phyloP scores from a whole-genome alignment of 2,329 filamentous ascomycete genomes.

The Microcyclospora pomicola region DNA sequence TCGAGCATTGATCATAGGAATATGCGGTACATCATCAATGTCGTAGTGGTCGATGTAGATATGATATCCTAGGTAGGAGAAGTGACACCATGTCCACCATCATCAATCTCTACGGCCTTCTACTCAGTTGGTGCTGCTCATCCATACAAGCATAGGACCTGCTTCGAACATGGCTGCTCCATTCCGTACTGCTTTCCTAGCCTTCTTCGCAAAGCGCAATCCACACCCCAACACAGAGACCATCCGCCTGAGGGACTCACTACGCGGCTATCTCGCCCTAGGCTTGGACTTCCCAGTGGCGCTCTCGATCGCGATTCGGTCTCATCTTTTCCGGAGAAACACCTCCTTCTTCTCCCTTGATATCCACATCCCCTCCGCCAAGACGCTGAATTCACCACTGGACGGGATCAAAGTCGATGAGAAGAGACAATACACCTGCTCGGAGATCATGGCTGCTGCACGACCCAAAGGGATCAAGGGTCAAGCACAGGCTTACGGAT shows the following conservation, averaged over 20 bases:
- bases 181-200: slow-evolving; percentile 23
- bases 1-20: too few relatives aligned
- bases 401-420: slow-evolving; percentile 20
- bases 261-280: slow-evolving; percentile 22
- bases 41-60: too few relatives aligned
- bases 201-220: slow-evolving; percentile 23
- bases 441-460: slow-evolving; percentile 16
- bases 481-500: slow-evolving; percentile 18
- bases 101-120: too few relatives aligned
- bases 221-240: slow-evolving; percentile 17
- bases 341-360: slow-evolving; percentile 19
- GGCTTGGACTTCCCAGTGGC: slow-evolving; percentile 26
- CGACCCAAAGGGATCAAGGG: slow-evolving; percentile 10
- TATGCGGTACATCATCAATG: too few relatives aligned
- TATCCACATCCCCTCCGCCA: slow-evolving; percentile 22
- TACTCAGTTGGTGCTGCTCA: too few relatives aligned
- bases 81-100: too few relatives aligned
- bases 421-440: slow-evolving; percentile 15
- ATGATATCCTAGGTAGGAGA: too few relatives aligned
- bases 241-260: slow-evolving; percentile 22
- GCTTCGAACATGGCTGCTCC: slow-evolving; percentile 8
- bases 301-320: slow-evolving; percentile 18
- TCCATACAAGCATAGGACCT: too few relatives aligned
- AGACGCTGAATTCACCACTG: slow-evolving; percentile 15
- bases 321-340: slow-evolving; percentile 22